These are phyloP conservation scores for Heterobasidion parviporum DNA, from an alignment of 1,284 basidiomycete genomes.

Conservation along the genomic window DNA sequence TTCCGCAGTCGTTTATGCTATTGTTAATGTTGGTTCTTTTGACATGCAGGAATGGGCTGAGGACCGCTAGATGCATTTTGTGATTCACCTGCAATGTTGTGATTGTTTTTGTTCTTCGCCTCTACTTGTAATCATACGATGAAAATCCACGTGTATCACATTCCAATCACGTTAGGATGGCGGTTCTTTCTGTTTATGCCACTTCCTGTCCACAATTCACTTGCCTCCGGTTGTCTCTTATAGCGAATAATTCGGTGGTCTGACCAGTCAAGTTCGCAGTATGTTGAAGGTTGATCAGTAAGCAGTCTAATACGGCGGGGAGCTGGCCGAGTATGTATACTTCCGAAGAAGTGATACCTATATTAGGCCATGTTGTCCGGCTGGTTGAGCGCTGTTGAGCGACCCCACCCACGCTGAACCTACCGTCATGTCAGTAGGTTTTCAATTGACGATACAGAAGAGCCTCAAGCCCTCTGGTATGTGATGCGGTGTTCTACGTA, in stretches of 20 bases:
- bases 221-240: too few relatives aligned
- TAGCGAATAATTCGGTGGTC: too few relatives aligned
- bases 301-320: too few relatives aligned
- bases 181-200: neutral
- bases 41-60: slow-evolving; percentile 78
- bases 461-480: slow-evolving; percentile 32
- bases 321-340: too few relatives aligned
- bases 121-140: neutral
- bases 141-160: neutral
- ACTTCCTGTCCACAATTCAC: neutral
- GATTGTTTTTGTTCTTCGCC: neutral
- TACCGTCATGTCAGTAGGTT: slow-evolving; percentile 8
- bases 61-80: slow-evolving; percentile 45
- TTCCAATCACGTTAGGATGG: neutral
- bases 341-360: too few relatives aligned
- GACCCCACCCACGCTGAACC: too few relatives aligned
- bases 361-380: too few relatives aligned
- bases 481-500: slow-evolving; percentile 6
- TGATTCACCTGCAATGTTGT: neutral
- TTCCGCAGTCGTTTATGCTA: neutral
- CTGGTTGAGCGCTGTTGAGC: too few relatives aligned
- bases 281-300: too few relatives aligned
- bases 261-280: too few relatives aligned
- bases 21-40: slow-evolving; percentile 8
- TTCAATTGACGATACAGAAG: slow-evolving; percentile 9